Conservation (phyloP, 139 green algal genomes). For the Auxenochlorella pyrenoidosa region DNA sequence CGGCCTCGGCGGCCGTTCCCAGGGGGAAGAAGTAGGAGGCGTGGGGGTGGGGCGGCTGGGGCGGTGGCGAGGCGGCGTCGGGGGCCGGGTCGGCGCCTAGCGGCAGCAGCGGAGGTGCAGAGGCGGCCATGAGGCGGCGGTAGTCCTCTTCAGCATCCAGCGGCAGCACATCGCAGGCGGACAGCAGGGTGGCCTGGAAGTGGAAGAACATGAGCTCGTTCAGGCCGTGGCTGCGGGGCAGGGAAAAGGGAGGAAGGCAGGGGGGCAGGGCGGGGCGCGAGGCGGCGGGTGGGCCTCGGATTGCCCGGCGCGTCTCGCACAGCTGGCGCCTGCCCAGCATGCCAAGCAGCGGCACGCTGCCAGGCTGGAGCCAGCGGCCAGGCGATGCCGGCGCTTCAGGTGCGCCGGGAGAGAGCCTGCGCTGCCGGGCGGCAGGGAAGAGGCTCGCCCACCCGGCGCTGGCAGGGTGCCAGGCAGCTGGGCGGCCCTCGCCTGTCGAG, state of each 20-base stretch:
- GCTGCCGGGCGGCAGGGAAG: too few species aligned
- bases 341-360: too few species aligned
- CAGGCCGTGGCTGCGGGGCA: conserved; percentile 34
- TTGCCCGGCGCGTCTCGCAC: too few species aligned
- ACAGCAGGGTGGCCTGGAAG: conserved; percentile 43
- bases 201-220: conserved; percentile 60
- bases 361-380: too few species aligned
- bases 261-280: too few species aligned
- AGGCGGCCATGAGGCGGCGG: conserved; percentile 49
- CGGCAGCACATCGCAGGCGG: conserved; percentile 40
- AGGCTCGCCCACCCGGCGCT: too few species aligned
- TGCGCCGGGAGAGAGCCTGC: too few species aligned
- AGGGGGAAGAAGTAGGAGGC: conserved; percentile 60
- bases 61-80: not conserved
- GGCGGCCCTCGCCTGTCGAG: conserved; percentile 26
- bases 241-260: not conserved
- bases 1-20: conserved; percentile 15
- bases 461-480: too few species aligned
- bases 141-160: conserved; percentile 54
- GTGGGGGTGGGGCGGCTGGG: conserved; percentile 48
- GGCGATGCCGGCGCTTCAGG: too few species aligned
- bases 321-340: too few species aligned
- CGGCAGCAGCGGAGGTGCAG: not conserved
- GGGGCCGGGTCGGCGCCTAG: not conserved
- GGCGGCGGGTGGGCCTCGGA: too few species aligned